phyloP scores from a whole-genome alignment of 305 asterid species.

The Plantago coronopus region DNA sequence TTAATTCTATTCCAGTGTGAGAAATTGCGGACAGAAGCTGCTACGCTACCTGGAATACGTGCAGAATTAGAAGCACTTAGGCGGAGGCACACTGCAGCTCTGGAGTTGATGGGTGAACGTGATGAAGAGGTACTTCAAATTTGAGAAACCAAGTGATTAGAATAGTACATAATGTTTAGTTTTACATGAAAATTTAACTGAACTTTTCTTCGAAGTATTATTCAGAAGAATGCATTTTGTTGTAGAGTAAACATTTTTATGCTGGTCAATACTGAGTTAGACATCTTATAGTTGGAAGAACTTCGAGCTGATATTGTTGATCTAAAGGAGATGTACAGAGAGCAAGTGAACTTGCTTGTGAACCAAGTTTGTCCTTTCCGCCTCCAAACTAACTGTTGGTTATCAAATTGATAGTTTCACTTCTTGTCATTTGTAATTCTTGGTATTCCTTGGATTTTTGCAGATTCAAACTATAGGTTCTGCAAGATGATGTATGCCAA shows the following conservation, averaged over 20 bases:
- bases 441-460: slow-evolving; percentile 10
- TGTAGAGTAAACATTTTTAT: too few species aligned
- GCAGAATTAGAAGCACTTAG: slow-evolving; percentile 95
- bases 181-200: too few species aligned
- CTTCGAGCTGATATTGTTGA: slow-evolving; percentile 91
- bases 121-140: slow-evolving; percentile 91
- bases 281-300: slow-evolving; percentile 74
- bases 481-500: slow-evolving; percentile 23
- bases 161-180: too few species aligned
- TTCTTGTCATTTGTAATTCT: slow-evolving; percentile 3
- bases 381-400: slow-evolving; percentile 2
- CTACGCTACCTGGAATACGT: slow-evolving; percentile 73
- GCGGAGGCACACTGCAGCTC: slow-evolving; percentile 89
- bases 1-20: slow-evolving; percentile 58
- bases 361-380: slow-evolving; percentile 50
- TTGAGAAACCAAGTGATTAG: too few species aligned
- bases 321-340: slow-evolving; percentile 96
- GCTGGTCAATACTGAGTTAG: neutral
- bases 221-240: too few species aligned
- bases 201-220: too few species aligned
- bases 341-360: slow-evolving; percentile 95
- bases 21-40: slow-evolving; percentile 71
- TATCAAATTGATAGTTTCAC: neutral
- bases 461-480: slow-evolving; percentile 74
- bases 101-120: slow-evolving; percentile 99